Conservation (phyloP, 805 yeast species). For the Lachancea mirantina region DNA sequence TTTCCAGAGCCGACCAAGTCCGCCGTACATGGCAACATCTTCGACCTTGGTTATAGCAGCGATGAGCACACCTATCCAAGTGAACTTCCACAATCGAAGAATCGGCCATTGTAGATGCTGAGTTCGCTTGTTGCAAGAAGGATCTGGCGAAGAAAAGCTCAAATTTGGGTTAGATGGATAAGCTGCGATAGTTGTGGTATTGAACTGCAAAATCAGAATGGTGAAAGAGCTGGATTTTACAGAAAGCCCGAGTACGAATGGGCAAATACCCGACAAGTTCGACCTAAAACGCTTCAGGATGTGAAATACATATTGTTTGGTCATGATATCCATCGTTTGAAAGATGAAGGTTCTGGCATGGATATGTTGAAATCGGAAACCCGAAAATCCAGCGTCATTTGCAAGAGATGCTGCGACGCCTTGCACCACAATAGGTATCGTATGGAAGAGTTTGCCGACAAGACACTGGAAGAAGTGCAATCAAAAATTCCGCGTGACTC, state of each 20-base stretch:
- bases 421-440: constrained; percentile 37
- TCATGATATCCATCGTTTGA: constrained; percentile 22
- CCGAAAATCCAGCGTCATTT: constrained; percentile 18
- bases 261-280: constrained; percentile 3
- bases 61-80: too few species aligned
- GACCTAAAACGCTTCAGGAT: constrained; percentile 13
- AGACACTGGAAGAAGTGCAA: constrained; percentile 28
- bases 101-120: too few species aligned
- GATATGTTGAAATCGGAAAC: neutral
- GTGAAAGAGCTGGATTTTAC: constrained; percentile 40
- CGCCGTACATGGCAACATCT: too few species aligned
- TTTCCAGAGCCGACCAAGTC: constrained; percentile 11
- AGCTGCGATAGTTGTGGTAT: constrained; percentile 56
- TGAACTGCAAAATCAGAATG: constrained; percentile 37
- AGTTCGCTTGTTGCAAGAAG: neutral
- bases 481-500: constrained; percentile 36
- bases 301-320: constrained; percentile 27
- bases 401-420: constrained; percentile 53
- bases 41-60: too few species aligned
- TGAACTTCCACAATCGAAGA: too few species aligned
- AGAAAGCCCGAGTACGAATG: constrained; percentile 18
- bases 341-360: constrained; percentile 9
- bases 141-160: neutral
- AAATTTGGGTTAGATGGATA: constrained; percentile 3
- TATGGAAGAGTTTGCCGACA: constrained; percentile 29